Evolutionary conservation across 2,329 filamentous ascomycete genomes (phyloP), one percentile per base, ranked within the genome.

Genomic region (Helotiales sp.): DNA sequence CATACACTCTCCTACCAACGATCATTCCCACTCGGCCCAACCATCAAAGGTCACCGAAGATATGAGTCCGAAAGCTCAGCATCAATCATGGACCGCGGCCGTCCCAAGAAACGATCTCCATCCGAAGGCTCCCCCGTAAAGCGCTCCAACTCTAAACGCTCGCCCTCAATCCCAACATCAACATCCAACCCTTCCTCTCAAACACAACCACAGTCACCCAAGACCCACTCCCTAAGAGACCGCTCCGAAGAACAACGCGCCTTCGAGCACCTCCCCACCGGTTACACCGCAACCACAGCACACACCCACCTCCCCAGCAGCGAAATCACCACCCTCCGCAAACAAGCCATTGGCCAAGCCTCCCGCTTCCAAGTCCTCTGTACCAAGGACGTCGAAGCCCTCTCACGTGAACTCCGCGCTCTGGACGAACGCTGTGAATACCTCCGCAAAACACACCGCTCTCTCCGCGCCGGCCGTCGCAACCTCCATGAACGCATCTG

Each of bases 361-460:
- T 82, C 85, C 43, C 82, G 86, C 32, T 91, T 91, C 69, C 87
- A 91, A 77, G 83, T 91, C n/a, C 81, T 91, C 24, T 81, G 80
- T 55, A 82, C 83, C 61, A 84, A 86, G 28, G 87, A 91, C 70
- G 89, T 91, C 15, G 88, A 90, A 60, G 80, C 81, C 20, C 82
- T 93, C 5, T 91, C 90, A 17, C 86, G 86, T 78, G 92, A 94
- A 80, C 88, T 93, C 63, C 87, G 89, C 59, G 87, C 86, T 66
- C 83, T 94, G n/a, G 91, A 94, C 73, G 90, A 93, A 75, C 87
- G 91, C 64, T 91, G 89, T 64, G 90, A 93, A 71, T 93, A 93
- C 75, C 87, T 94, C 58, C 88, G 91, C 55, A 90, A 87, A 69
- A 94, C 91, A 0, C 92, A 93, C 79, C 89, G 86, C 61, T 92